Evolutionary conservation across 1,284 basidiomycete species (phyloP), one percentile per base, ranked within the genome.

Genomic region (Malassezia furfur): DNA sequence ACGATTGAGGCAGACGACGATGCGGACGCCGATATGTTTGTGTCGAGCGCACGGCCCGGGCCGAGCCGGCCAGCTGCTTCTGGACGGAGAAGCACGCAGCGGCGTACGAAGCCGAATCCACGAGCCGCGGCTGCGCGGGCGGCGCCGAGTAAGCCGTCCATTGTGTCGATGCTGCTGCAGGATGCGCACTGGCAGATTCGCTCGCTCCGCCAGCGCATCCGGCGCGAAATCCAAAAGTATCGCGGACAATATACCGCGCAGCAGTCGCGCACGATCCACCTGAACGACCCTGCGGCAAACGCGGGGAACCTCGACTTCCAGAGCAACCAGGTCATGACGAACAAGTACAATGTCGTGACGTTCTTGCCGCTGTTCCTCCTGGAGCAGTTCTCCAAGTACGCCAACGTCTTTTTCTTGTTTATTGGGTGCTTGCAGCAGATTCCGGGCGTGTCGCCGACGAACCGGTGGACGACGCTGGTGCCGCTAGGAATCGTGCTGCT

Each of bases 361-460:
- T 98, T 98, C 77, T 63, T 91, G 10, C 91, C 90, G 48, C 96
- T 96, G 76, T 99, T 98, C 78, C 76, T 98, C 56, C 50, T 62
- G 48, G 91, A 96, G 76, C 91, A 96, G 84, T 94, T 96, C 80
- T 90, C 87, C 61, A 93, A 94, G 82, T 96, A 96, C 73, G 94
- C 94, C 66, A 98, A 99, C 76, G 61, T 98, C 59, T 99, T 99
- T 80, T 98, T 99, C 82, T 80, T 99, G 59, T 98, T 98, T 80
- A 98, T 93, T 28, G 91, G 91, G 25, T 87, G 84, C 76, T 96
- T 98, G 52, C 93, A 98, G 76, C 94, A 99, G 78, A 91, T 98
- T 63, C 94, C 94, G 10, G 87, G 84, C 65, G 94, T 99, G 6
- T 98, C 93, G 2, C 94, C 94, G 9, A 98, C 93, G 3, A 93